Evolutionary conservation across 305 asterid species (phyloP).

Genomic region (Coffea humblotiana): DNA sequence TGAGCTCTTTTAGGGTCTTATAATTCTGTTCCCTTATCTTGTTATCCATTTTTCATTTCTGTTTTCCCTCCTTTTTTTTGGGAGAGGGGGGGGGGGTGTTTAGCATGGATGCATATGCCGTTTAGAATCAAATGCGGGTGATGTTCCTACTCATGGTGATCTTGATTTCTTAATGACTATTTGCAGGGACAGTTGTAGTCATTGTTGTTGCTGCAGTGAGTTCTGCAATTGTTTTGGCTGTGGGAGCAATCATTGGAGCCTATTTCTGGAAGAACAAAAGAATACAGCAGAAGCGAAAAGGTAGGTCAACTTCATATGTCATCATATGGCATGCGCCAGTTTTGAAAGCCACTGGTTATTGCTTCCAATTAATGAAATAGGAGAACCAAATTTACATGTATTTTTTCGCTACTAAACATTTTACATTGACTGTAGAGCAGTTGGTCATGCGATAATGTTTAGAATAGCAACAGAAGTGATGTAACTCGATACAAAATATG

Average conservation of each 20-base stretch:
- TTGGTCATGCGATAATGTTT: neutral
- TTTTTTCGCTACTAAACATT: neutral
- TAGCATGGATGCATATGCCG: no score
- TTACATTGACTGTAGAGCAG: neutral
- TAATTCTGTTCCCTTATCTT: neutral
- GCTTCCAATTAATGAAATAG: neutral
- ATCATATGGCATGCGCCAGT: neutral
- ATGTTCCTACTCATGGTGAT: neutral
- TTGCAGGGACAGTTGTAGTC: conserved; percentile 41
- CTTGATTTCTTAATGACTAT: neutral
- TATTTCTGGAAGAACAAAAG: conserved; percentile 42
- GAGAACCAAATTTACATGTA: neutral
- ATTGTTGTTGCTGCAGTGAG: conserved; percentile 38
- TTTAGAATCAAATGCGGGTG: neutral
- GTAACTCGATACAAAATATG: neutral
- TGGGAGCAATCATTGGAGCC: conserved; percentile 37
- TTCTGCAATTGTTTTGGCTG: conserved; percentile 37
- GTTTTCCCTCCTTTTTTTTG: no score
- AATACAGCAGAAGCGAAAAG: conserved; percentile 56
- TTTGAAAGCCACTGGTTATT: neutral
- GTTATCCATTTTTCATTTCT: no score
- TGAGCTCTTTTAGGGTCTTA: neutral
- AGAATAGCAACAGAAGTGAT: neutral
- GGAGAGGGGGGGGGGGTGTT: no score
- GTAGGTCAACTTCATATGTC: conserved; percentile 20